phyloP scores from a whole-genome alignment of 164 flowering plant species.

The Magnolia changhungtana region DNA sequence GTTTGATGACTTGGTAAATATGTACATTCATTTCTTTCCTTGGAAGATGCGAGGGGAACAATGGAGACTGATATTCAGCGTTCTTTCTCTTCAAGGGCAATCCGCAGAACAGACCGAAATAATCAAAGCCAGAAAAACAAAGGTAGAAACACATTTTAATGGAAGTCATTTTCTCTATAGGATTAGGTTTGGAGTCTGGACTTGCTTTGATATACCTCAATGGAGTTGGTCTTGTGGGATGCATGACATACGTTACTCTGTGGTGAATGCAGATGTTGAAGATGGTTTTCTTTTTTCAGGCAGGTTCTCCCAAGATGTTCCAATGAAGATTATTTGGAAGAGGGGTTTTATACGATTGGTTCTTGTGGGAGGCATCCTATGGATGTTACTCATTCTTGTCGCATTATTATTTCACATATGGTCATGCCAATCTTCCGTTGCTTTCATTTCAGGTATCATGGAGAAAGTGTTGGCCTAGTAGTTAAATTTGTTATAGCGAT shows the following conservation, averaged over 20 bases:
- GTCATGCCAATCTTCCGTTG: slow-evolving; percentile 80
- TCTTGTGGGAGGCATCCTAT: slow-evolving; percentile 70
- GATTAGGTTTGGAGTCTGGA: background rate
- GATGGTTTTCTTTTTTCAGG: slow-evolving; percentile 35
- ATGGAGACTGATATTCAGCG: slow-evolving; percentile 44
- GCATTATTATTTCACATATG: slow-evolving; percentile 76
- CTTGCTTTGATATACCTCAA: background rate
- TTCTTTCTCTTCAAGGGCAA: slow-evolving; percentile 32
- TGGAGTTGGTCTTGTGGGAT: background rate
- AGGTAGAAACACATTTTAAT: slow-evolving; percentile 34
- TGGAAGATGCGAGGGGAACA: slow-evolving; percentile 10
- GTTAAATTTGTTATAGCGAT: background rate
- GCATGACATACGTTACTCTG: background rate
- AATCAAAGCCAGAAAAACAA: slow-evolving; percentile 19
- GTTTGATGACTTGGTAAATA: background rate
- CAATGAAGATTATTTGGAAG: slow-evolving; percentile 70
- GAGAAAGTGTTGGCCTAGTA: background rate
- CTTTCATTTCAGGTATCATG: slow-evolving; percentile 73
- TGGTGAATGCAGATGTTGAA: slow-evolving; percentile 38
- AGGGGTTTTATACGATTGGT: slow-evolving; percentile 73
- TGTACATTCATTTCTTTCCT: background rate
- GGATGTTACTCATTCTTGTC: slow-evolving; percentile 81
- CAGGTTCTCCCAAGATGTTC: slow-evolving; percentile 40
- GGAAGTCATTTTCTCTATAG: background rate
- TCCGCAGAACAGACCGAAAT: slow-evolving; percentile 42